Base-by-base conservation (phyloP, 2,329 filamentous ascomycete genomes). In the Ophiostoma perfectum region DNA sequence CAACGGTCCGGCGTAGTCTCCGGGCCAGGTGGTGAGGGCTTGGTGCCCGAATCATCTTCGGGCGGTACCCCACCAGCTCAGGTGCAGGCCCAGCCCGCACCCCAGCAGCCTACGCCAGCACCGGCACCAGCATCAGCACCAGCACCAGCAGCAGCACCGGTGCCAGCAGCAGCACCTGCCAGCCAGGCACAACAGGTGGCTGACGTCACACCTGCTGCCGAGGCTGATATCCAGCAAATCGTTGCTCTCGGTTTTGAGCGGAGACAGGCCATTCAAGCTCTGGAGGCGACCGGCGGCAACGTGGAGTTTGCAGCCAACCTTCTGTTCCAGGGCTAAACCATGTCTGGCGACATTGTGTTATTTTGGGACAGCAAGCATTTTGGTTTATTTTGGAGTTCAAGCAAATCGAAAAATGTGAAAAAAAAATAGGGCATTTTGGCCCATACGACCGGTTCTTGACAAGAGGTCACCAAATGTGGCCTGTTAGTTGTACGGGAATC, bases 251-350 rank as follows among this genome's bases (percentile, higher is more conserved):
- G 94, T 0, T 93, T 95, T 72, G 86, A 88, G 1, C 84, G 89
- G 67, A 85, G 90, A 70, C 85, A 92, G 73, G 94, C 93, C 0
- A 83, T 95, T 66, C 87, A 90, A 70, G 93, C 93, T 2, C 81
- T 99, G 66, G 87, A 93, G 74, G 91, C 92, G 42, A 91, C 91
- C 16, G 88, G 88, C 27, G 94, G 95, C 27, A 91, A 98, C 75
- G 86, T 97, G 7, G 92, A 98, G 71, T 87, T 89, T 72, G 94
- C 94, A n/a, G 93, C 93, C 64, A 88, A 90, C 65, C 83, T 97
- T 71, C 84, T 97, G 66, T 92, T 88, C 73, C 80, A 84, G 70
- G 79, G 80, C 18, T 67, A 64, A 44, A 44, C 42, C 42, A 12
- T 12, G 42, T 12, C 7, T 44, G 42, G 42, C 42, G 11, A 6